Evolutionary conservation across 495 filamentous ascomycete genomes (phyloP).

Genomic region (Penicillium cinerascens): DNA sequence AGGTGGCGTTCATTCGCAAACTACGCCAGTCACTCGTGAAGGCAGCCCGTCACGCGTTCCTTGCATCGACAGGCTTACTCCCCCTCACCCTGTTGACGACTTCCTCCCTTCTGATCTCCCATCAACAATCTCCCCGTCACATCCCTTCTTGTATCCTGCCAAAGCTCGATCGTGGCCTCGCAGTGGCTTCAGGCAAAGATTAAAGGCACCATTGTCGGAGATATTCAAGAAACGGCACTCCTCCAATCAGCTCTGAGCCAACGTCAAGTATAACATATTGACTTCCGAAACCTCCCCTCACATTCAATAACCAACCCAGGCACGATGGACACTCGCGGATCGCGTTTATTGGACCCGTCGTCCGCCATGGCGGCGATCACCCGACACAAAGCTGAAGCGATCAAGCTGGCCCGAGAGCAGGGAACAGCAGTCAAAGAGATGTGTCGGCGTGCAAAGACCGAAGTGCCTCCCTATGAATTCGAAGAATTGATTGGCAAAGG

Average conservation of each 20-base stretch:
- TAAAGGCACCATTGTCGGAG: background rate
- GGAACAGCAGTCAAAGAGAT: conserved; percentile 45
- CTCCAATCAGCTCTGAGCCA: background rate
- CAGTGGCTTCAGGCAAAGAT: background rate
- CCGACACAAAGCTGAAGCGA: conserved; percentile 46
- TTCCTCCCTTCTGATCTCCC: background rate
- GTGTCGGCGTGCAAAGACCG: conserved; percentile 45
- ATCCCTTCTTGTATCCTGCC: background rate
- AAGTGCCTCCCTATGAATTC: conserved; percentile 66
- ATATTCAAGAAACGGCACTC: background rate
- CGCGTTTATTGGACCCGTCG: conserved; percentile 42
- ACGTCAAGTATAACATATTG: background rate
- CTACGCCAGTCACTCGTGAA: background rate
- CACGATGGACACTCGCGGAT: conserved; percentile 33
- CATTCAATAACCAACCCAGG: background rate
- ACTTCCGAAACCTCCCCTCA: background rate
- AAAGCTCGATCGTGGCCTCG: background rate
- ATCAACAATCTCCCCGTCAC: background rate
- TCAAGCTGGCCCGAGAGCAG: conserved; percentile 50
- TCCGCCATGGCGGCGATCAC: conserved; percentile 48
- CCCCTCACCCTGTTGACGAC: background rate
- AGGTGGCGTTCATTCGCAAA: background rate
- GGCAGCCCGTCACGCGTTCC: background rate
- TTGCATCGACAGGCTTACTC: background rate
- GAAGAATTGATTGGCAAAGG: conserved; percentile 92